phyloP scores from a whole-genome alignment of 2,329 filamentous ascomycete species.

The Sporothrix dimorphospora region DNA sequence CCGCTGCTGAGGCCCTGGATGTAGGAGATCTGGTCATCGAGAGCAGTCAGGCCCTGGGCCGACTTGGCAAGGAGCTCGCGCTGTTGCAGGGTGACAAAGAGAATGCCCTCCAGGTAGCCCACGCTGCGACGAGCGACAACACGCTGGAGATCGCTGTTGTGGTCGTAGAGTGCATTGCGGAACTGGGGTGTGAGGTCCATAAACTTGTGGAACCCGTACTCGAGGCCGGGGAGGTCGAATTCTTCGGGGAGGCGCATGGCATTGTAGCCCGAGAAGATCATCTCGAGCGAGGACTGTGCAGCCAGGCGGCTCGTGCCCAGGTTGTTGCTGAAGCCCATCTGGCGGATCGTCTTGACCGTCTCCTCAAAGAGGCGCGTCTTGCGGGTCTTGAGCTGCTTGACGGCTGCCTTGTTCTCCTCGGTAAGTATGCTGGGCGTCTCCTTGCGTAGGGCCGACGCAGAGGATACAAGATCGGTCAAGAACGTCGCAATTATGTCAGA shows the following conservation, averaged over 20 bases:
- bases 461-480: slow-evolving; percentile 66
- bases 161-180: slow-evolving; percentile 68
- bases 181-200: slow-evolving; percentile 72
- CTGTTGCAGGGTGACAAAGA: slow-evolving; percentile 67
- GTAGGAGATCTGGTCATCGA: slow-evolving; percentile 31
- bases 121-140: slow-evolving; percentile 79
- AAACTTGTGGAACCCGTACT: slow-evolving; percentile 78
- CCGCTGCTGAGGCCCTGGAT: slow-evolving; percentile 25
- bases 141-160: slow-evolving; percentile 81
- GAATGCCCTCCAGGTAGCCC: slow-evolving; percentile 83
- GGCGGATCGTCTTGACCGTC: slow-evolving; percentile 76
- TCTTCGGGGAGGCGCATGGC: slow-evolving; percentile 40
- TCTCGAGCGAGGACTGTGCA: slow-evolving; percentile 71
- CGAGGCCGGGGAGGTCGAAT: slow-evolving; percentile 48
- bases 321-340: slow-evolving; percentile 90
- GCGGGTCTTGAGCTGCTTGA: slow-evolving; percentile 87
- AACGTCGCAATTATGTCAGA: slow-evolving; percentile 67
- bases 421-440: slow-evolving; percentile 80
- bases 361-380: slow-evolving; percentile 92
- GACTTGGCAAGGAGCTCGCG: slow-evolving; percentile 51
- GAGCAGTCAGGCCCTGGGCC: neutral
- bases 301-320: slow-evolving; percentile 72
- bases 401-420: slow-evolving; percentile 80
- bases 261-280: slow-evolving; percentile 66
- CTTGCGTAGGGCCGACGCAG: slow-evolving; percentile 74